Conservation (phyloP, 1,284 basidiomycete species). For the Pseudozyma pruni region DNA sequence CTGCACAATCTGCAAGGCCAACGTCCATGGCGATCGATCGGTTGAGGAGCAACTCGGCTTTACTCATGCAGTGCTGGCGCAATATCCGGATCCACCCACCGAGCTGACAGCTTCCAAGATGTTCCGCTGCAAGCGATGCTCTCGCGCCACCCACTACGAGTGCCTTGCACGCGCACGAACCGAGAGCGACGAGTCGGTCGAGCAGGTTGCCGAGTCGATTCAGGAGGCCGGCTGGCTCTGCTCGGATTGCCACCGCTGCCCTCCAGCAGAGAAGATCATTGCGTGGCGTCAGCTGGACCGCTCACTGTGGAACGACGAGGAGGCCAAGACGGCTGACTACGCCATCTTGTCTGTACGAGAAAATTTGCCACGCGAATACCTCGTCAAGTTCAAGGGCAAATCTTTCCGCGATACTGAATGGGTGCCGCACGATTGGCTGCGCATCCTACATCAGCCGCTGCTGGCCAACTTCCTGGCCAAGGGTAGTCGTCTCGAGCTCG, state of each 20-base stretch:
- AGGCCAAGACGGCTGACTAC: slow-evolving; percentile 19
- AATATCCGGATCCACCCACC: slow-evolving; percentile 25
- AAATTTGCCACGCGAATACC: slow-evolving; percentile 51
- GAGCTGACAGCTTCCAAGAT: slow-evolving; percentile 16
- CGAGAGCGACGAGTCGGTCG: slow-evolving; percentile 15
- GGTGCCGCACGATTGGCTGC: slow-evolving; percentile 56
- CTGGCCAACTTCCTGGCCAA: slow-evolving; percentile 33
- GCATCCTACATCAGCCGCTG: slow-evolving; percentile 20
- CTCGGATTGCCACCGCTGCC: slow-evolving; percentile 49
- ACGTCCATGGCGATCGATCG: slow-evolving; percentile 22
- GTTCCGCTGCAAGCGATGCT: slow-evolving; percentile 57
- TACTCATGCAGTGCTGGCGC: slow-evolving; percentile 19
- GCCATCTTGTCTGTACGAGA: slow-evolving; percentile 31
- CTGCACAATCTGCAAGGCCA: slow-evolving; percentile 46
- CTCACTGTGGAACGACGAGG: slow-evolving; percentile 31
- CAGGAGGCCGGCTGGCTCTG: slow-evolving; percentile 40
- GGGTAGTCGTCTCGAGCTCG: slow-evolving; percentile 51
- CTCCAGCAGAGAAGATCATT: slow-evolving; percentile 43
- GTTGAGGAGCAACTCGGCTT: slow-evolving; percentile 21
- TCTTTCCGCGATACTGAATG: slow-evolving; percentile 53
- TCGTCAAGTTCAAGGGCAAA: slow-evolving; percentile 54
- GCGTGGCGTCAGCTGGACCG: slow-evolving; percentile 51
- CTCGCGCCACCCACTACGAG: slow-evolving; percentile 49
- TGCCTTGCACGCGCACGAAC: slow-evolving; percentile 21
- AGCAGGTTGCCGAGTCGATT: slow-evolving; percentile 31